Base-by-base conservation (phyloP, 306 rosid species). In the Mucuna pruriens region DNA sequence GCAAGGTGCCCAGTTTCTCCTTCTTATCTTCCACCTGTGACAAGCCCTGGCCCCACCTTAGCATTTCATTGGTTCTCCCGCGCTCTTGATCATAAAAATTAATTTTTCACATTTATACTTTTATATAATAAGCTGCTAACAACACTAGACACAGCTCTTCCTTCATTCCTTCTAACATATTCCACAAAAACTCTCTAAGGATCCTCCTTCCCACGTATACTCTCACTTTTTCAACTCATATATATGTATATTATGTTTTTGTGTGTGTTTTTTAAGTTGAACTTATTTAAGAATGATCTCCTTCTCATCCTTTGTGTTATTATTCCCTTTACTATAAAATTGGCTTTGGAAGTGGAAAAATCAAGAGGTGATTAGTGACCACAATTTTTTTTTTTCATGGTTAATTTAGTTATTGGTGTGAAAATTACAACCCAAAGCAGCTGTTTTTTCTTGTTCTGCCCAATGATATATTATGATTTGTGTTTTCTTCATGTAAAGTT, bases 21-120 rank as follows among this genome's bases (percentile, higher is more conserved):
- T 75, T 81, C 97, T 92, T 94, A 92, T 94, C 98, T 88, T 83
- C 97, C 92, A 87, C 92, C 64, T 80, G 45, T 49, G 40, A 63
- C 74, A 3, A 2, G 10, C 4, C 77, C 44, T 76, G 93, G 84
- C 17, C 85, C 93, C 91, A 51, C 76, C 71, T 39, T 6, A 25
- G 49, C 12, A 8, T 0, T 40, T 76, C 77, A 10, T 75, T 84
- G 87, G 84, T 79, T 65, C 87, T 20, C 86, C 55, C 84, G 73
- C 86, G 48, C 84, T 84, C 76, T 68, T 46, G 6, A 45, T 73
- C 79, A 71, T 71, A 65, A 15, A 34, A 74, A 84, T 71, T 82
- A 45, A 74, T 70, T 57, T 40, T 31, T 54, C 55, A 68, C 75
- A 72, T 49, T 87, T 36, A 75, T 29, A 79, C 3, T 34, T 77